These are phyloP conservation scores for Biscutella laevigata DNA, from an alignment of 441 rosid genomes.

Conservation along the genomic window DNA sequence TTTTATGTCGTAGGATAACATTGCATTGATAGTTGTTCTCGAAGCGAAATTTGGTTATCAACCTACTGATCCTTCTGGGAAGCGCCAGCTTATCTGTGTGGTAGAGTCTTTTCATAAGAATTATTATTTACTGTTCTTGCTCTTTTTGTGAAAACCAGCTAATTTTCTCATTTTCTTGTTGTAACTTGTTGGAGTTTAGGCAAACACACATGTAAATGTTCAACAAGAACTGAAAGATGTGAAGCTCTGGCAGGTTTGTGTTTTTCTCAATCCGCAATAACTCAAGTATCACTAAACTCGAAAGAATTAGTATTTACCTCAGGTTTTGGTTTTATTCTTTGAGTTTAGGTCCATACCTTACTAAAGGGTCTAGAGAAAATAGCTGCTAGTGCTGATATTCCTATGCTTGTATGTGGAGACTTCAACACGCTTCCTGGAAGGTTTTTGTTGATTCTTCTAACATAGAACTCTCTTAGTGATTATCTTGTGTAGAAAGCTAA, in stretches of 20 bases:
- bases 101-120: slow-evolving; percentile 31
- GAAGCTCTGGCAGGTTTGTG: slow-evolving; percentile 93
- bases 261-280: background rate
- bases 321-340: slow-evolving; percentile 1
- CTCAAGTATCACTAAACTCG: background rate
- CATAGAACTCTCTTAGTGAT: slow-evolving; percentile 1
- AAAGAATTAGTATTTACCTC: slow-evolving; percentile 6
- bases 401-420: too few species aligned
- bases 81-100: slow-evolving; percentile 95
- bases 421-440: slow-evolving; percentile 95
- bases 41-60: slow-evolving; percentile 92
- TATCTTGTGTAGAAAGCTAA: slow-evolving; percentile 11
- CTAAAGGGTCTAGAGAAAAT: slow-evolving; percentile 95
- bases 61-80: slow-evolving; percentile 76
- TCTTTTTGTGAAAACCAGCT: background rate
- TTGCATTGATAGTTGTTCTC: slow-evolving; percentile 88
- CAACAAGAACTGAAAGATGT: slow-evolving; percentile 91
- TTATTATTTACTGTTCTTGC: background rate
- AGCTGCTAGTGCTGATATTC: slow-evolving; percentile 96
- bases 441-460: slow-evolving; percentile 28
- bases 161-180: slow-evolving; percentile 4
- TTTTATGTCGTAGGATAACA: slow-evolving; percentile 60
- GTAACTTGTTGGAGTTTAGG: slow-evolving; percentile 43
- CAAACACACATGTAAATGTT: slow-evolving; percentile 89
- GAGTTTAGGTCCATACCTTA: slow-evolving; percentile 81